These are phyloP conservation scores for Lodderomyces margitis DNA, from an alignment of 1,139 yeast genomes.

Conservation along the genomic window DNA sequence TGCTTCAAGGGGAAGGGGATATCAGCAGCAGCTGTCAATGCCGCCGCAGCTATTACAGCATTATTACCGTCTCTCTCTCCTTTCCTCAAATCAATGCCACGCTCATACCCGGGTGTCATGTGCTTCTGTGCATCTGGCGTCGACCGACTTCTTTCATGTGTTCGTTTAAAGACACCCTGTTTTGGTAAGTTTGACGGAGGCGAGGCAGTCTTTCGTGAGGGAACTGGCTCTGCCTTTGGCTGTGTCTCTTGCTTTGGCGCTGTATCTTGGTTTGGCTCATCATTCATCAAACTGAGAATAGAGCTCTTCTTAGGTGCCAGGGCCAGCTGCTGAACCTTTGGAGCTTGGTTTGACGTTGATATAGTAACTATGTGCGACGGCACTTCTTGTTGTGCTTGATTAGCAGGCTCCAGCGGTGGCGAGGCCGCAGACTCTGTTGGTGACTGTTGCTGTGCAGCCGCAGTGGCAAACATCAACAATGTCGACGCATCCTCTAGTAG, in stretches of 20 bases:
- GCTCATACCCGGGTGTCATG: constrained; percentile 22
- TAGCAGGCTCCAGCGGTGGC: constrained; percentile 8
- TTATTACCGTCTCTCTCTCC: constrained; percentile 42
- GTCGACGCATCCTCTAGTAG: constrained; percentile 65
- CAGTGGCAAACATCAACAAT: constrained; percentile 59
- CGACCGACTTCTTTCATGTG: constrained; percentile 23
- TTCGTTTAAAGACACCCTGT: constrained; percentile 14
- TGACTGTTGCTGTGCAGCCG: constrained; percentile 45
- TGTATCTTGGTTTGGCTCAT: constrained; percentile 7
- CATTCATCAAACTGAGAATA: constrained; percentile 15
- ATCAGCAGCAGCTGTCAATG: constrained; percentile 70
- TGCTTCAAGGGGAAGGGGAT: constrained; percentile 51
- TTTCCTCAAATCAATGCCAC: constrained; percentile 41
- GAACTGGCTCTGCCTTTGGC: constrained; percentile 3
- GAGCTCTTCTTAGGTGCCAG: constrained; percentile 13
- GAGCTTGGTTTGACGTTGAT: constrained; percentile 1
- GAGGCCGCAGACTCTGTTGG: constrained; percentile 14
- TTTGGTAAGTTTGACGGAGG: constrained; percentile 9
- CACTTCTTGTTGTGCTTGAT: constrained; percentile 2
- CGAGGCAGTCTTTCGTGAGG: constrained; percentile 11
- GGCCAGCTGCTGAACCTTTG: constrained; percentile 1
- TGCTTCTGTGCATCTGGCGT: constrained; percentile 18
- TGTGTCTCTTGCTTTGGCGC: constrained; percentile 6
- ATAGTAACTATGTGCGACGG: constrained; percentile 8
- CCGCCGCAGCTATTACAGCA: constrained; percentile 69